These are phyloP conservation scores for Hypoxylon rubiginosum DNA, from an alignment of 2,329 filamentous ascomycete genomes.

Conservation along the genomic window DNA sequence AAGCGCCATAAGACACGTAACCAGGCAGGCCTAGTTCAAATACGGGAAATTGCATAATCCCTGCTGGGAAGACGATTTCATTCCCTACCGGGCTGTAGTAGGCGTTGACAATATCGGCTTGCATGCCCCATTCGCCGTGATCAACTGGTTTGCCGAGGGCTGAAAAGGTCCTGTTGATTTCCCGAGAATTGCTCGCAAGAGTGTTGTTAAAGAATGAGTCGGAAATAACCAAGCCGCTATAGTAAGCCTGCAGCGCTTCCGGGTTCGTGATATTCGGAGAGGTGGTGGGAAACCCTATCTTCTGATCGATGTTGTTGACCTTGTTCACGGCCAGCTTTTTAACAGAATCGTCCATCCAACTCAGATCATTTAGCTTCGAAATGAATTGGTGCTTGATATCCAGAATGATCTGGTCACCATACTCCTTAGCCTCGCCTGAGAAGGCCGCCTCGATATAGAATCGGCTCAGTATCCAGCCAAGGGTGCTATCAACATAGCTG, in stretches of 20 bases:
- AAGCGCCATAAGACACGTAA: conserved; percentile 71
- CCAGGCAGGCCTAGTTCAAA: conserved; percentile 68
- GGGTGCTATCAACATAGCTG: conserved; percentile 65
- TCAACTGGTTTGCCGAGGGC: conserved; percentile 71
- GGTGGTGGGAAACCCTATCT: conserved; percentile 74
- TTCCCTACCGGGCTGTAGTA: conserved; percentile 74
- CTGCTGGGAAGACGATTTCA: conserved; percentile 75
- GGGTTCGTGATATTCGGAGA: conserved; percentile 72
- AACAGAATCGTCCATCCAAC: conserved; percentile 73
- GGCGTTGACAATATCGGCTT: conserved; percentile 70
- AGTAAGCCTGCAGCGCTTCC: conserved; percentile 65
- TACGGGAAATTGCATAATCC: conserved; percentile 74
- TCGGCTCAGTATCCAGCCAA: conserved; percentile 77
- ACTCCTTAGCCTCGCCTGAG: conserved; percentile 73
- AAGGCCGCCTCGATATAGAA: conserved; percentile 80
- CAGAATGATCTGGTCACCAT: conserved; percentile 77
- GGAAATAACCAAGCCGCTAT: conserved; percentile 63
- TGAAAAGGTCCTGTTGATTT: conserved; percentile 65
- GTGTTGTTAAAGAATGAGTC: conserved; percentile 69
- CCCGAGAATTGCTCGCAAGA: conserved; percentile 62
- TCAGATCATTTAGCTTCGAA: conserved; percentile 56
- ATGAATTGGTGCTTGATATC: conserved; percentile 78
- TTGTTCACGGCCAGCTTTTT: conserved; percentile 71
- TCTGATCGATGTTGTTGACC: conserved; percentile 73
- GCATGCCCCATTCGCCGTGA: conserved; percentile 71